A percentile compares a stretch with the other conserved stretches of the same genome.
Conservation (phyloP, 208 protist species). For the Acanthamoeba divionensis region DNA sequence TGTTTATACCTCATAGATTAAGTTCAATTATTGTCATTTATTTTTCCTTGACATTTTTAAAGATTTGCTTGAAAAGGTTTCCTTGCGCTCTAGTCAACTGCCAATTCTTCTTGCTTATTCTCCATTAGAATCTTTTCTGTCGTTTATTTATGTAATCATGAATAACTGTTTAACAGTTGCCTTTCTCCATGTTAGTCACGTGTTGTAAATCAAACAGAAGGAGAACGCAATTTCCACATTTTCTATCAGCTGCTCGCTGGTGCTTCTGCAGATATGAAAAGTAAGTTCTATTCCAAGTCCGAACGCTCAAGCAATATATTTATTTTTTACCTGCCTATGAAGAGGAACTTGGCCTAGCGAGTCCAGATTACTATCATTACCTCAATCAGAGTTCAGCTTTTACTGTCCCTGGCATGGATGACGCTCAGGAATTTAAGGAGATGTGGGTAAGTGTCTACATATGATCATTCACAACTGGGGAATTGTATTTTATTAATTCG, state of each 20-base stretch:
- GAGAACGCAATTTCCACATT: slow-evolving; percentile 94
- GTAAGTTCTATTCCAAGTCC: background rate
- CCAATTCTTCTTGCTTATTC: background rate
- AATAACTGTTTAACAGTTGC: background rate
- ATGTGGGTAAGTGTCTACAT: background rate
- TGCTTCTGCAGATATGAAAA: slow-evolving; percentile 6
- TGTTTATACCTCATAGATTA: too few relatives aligned
- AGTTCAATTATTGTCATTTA: too few relatives aligned
- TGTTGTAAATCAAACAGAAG: background rate
- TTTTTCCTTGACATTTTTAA: too few relatives aligned
- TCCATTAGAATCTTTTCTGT: background rate
- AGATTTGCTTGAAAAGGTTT: slow-evolving; percentile 21
- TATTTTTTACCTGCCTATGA: background rate
- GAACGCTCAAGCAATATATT: slow-evolving; percentile 59
- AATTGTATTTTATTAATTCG: too few relatives aligned
- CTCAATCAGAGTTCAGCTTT: slow-evolving; percentile 83
- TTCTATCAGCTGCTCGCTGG: slow-evolving; percentile 87
- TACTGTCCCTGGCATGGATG: slow-evolving; percentile 84
- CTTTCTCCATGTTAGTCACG: background rate
- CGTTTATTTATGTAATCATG: background rate
- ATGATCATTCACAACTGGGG: too few relatives aligned
- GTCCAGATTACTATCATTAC: slow-evolving; percentile 48
- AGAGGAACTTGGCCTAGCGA: background rate
- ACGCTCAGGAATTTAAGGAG: slow-evolving; percentile 78
- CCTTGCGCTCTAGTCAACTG: background rate